phyloP scores from a whole-genome alignment of 2,329 filamentous ascomycete genomes.

The Colletotrichum horii region DNA sequence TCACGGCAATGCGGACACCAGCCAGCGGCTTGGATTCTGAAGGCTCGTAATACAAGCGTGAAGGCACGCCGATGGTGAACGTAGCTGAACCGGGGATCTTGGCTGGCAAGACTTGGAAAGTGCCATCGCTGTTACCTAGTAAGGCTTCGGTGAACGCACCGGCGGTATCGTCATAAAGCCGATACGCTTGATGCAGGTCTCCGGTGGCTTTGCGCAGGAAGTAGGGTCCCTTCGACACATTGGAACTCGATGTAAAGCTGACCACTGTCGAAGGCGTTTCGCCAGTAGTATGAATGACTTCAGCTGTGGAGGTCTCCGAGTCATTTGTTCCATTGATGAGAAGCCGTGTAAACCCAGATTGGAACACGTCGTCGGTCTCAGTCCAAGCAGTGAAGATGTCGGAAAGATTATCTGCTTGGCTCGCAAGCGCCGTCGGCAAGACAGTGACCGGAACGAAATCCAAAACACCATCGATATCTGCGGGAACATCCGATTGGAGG shows the following conservation, averaged over 20 bases:
- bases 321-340: accelerated
- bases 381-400: neutral
- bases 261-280: neutral
- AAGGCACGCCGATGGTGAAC: conserved; percentile 51
- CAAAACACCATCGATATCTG: neutral
- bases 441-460: neutral
- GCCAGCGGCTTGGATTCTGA: conserved; percentile 56
- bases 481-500: neutral
- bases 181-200: neutral
- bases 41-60: conserved; percentile 58
- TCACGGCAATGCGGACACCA: conserved; percentile 57
- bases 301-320: neutral
- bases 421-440: neutral
- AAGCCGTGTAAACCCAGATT: neutral
- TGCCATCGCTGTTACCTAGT: neutral
- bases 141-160: conserved; percentile 23
- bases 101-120: conserved; percentile 6
- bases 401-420: neutral
- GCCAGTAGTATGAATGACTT: accelerated
- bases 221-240: neutral
- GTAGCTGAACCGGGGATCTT: conserved; percentile 12
- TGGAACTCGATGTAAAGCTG: neutral
- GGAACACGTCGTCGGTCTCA: neutral
- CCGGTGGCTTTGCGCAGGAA: neutral
- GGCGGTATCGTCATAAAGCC: neutral